These are phyloP conservation scores for Graphilbum fragrans DNA, from an alignment of 2,329 filamentous ascomycete genomes.

Conservation along the genomic window DNA sequence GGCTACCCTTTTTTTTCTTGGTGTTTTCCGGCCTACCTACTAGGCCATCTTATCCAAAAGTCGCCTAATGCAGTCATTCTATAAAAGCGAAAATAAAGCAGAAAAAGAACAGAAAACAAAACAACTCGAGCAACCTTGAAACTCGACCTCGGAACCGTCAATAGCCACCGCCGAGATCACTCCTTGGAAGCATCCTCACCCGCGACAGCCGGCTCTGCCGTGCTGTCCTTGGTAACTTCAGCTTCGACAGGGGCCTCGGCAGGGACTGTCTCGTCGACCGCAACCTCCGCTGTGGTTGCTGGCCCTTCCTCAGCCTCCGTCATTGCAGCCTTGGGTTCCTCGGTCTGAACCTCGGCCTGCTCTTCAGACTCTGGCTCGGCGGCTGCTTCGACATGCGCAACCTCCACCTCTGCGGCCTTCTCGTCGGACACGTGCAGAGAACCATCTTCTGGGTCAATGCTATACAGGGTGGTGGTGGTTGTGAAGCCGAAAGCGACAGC, in stretches of 20 bases:
- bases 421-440: background rate
- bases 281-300: background rate
- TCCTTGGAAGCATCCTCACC: background rate
- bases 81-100: too few species aligned
- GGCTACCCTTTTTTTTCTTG: too few species aligned
- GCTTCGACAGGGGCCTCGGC: background rate
- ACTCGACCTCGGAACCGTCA: too few species aligned
- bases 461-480: slow-evolving; percentile 34
- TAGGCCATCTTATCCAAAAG: too few species aligned
- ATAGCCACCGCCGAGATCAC: background rate
- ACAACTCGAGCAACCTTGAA: too few species aligned
- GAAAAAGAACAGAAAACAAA: background rate
- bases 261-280: background rate
- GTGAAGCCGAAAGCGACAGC: slow-evolving; percentile 29
- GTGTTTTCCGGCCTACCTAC: too few species aligned
- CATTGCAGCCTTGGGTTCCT: too few species aligned
- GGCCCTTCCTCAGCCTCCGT: background rate
- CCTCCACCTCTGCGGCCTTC: background rate
- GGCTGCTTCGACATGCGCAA: slow-evolving; percentile 1
- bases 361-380: background rate
- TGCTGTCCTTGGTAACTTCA: background rate
- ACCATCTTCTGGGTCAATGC: slow-evolving; percentile 36
- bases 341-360: background rate
- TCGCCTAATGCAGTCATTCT: too few species aligned
- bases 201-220: background rate